Evolutionary conservation across 2,329 filamentous ascomycete genomes (phyloP).

Genomic region (Incumbomyces lentus): DNA sequence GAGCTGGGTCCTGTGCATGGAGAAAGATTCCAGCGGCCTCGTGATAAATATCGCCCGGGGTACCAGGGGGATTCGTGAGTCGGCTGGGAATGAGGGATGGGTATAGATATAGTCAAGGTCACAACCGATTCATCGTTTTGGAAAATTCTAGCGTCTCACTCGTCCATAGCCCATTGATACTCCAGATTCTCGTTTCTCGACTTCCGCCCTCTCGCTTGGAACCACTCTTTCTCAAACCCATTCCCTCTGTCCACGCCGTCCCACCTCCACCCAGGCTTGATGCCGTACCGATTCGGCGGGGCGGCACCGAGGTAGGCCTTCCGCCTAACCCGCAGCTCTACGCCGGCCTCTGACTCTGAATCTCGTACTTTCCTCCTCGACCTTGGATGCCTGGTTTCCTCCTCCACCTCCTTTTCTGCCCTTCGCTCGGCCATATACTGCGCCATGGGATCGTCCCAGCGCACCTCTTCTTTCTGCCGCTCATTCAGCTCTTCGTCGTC

Average conservation of each 20-base stretch:
- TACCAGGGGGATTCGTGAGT: too few relatives aligned
- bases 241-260: conserved; percentile 92
- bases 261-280: conserved; percentile 86
- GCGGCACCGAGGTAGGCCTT: conserved; percentile 70
- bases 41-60: too few relatives aligned
- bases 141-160: conserved; percentile 36
- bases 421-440: conserved; percentile 56
- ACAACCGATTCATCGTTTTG: too few relatives aligned
- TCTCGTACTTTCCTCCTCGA: conserved; percentile 36
- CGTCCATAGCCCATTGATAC: conserved; percentile 96
- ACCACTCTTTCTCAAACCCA: conserved; percentile 88
- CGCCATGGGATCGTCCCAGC: conserved; percentile 93
- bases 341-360: conserved; percentile 17
- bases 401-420: conserved; percentile 28
- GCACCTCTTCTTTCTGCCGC: conserved; percentile 61
- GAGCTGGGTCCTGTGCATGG: too few relatives aligned
- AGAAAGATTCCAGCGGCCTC: too few relatives aligned
- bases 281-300: conserved; percentile 86
- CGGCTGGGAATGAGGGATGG: too few relatives aligned
- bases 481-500: conserved; percentile 81
- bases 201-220: conserved; percentile 71
- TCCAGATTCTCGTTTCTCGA: conserved; percentile 68
- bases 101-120: too few relatives aligned
- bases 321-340: conserved; percentile 40
- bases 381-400: conserved; percentile 49